phyloP scores from a whole-genome alignment of 2,329 filamentous ascomycete genomes.

The Apiospora pterosperma region DNA sequence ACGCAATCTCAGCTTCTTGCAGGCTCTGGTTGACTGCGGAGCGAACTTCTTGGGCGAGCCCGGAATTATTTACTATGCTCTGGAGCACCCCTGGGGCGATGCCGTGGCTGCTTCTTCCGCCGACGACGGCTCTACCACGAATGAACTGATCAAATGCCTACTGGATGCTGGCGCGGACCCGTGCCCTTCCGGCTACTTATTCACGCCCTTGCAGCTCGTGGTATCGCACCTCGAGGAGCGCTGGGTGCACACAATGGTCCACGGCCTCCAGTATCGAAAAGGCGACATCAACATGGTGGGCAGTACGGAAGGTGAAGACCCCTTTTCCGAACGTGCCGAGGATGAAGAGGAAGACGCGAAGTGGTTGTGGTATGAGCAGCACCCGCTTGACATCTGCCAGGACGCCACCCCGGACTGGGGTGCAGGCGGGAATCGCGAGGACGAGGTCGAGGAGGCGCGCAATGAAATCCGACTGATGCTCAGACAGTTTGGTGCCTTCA shows the following conservation, averaged over 20 bases:
- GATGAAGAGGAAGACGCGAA: neutral
- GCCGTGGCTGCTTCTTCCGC: neutral
- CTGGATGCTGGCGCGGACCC: constrained; percentile 16
- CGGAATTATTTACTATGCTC: neutral
- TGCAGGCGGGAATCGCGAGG: neutral
- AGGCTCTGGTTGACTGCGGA: neutral
- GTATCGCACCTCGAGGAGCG: constrained; percentile 14
- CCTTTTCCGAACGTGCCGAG: constrained; percentile 2
- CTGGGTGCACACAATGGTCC: constrained; percentile 18
- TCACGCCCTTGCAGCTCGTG: constrained; percentile 16
- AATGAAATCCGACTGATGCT: neutral
- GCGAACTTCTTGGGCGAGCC: neutral
- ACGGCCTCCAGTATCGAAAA: constrained; percentile 7
- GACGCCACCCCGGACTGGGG: neutral
- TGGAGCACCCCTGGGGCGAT: neutral
- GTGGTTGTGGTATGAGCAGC: neutral
- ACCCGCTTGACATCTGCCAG: neutral
- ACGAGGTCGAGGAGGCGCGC: neutral
- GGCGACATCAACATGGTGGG: constrained; percentile 14
- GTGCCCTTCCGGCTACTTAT: constrained; percentile 13
- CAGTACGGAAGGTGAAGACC: constrained; percentile 10
- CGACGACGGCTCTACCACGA: constrained; percentile 12
- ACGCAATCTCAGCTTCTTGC: neutral
- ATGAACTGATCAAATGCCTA: constrained; percentile 15
- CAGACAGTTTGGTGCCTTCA: neutral